Evolutionary conservation across 495 filamentous ascomycete genomes (phyloP), one percentile per base, ranked within the genome.

Genomic region (Aspergillus bertholletiae): DNA sequence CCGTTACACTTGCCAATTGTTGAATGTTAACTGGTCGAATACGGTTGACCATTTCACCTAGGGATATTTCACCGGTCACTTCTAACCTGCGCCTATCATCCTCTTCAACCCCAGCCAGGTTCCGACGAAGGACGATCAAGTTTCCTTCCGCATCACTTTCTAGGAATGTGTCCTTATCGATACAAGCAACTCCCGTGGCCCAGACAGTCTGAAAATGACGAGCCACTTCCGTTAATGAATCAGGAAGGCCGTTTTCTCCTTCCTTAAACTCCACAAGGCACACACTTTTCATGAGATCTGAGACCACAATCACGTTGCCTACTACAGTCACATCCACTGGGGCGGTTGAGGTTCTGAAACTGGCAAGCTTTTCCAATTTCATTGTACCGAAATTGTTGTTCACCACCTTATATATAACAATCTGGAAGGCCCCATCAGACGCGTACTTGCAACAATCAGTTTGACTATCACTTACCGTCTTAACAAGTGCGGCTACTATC

Each of bases 231-330:
- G 66, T 74, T 39, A 96, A 74, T 56, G 71, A 58, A 72, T 80
- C 73, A 24, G 67, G 58, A 7, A 72, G 64, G 0, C 69, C 77
- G 26, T 59, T 69, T 30, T 72, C 60, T 7, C 79, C 77, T 17
- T 74, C 74, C 8, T 74, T 70, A 60, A 84, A 92, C 62, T 90
- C 72, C 11, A 96, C 74, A 9, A 97, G 66, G 15, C 88, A 87
- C 34, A 94, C 74, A 28, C 88, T 93, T 74, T 97, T 96, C 91
- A 96, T 97, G 35, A 99, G 74, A 60, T 99, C 94, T 1, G 86
- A 89, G 5, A 99, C 84, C 0, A 88, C 88, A 56, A 97, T 93
- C 24, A 82, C 8, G 53, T 88, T 80, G 13, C 72, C 83, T 15
- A 78, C 76, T 9, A 96, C 79, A 12, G 84, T 79, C n/a, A 99